Conservation (phyloP, 306 rosid species). For the Trifolium pratense region DNA sequence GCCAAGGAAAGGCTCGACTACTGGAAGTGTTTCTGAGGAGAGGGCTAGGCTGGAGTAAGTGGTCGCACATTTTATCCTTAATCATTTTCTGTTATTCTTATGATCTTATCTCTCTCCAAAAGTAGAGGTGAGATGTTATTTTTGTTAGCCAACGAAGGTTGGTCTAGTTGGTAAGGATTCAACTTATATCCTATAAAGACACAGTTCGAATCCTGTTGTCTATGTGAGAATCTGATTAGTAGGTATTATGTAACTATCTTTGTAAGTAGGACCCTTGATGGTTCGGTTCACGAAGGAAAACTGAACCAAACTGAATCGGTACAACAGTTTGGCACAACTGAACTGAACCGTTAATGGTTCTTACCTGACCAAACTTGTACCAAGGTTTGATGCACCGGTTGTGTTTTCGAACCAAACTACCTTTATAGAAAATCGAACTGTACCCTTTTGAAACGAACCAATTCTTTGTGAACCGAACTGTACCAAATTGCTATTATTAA, state of each 20-base stretch:
- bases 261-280: neutral
- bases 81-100: conserved; percentile 2
- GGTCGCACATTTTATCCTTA: neutral
- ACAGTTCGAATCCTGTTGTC: neutral
- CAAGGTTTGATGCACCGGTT: neutral
- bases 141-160: neutral
- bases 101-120: neutral
- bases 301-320: neutral
- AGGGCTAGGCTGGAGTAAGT: conserved; percentile 96
- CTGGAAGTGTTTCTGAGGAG: conserved; percentile 91
- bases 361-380: neutral
- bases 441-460: neutral
- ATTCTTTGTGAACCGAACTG: neutral
- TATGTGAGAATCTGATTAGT: neutral
- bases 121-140: neutral
- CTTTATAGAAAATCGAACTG: neutral
- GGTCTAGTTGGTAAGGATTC: neutral
- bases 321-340: neutral
- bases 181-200: neutral
- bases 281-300: neutral
- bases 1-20: conserved; percentile 88
- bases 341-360: neutral
- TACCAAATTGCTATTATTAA: neutral
- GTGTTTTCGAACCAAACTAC: neutral
- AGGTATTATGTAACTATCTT: neutral